Evolutionary conservation across 208 protist genomes (phyloP).

Genomic region (Wallacemonas sp.): DNA sequence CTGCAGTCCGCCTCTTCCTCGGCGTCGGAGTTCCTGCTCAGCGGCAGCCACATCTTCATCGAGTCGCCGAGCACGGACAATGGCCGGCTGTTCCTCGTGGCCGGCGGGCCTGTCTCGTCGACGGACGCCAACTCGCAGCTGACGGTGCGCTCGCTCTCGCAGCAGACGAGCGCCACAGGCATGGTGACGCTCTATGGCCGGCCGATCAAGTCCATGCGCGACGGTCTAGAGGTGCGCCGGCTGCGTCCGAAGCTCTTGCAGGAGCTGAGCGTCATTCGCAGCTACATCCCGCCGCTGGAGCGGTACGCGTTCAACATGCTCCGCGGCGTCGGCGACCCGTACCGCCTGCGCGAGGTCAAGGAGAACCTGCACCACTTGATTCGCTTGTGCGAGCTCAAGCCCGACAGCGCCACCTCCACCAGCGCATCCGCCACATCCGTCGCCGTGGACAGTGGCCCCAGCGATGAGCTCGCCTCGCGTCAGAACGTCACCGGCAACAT

Average conservation of each 20-base stretch:
- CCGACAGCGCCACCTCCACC: neutral
- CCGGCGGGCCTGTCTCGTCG: conserved; percentile 26
- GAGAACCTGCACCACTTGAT: conserved; percentile 48
- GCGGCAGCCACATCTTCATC: conserved; percentile 44
- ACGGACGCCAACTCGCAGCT: conserved; percentile 17
- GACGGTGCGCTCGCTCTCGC: conserved; percentile 35
- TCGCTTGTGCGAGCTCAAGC: conserved; percentile 31
- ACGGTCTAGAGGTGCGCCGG: conserved; percentile 44
- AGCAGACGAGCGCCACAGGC: conserved; percentile 18
- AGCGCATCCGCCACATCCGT: neutral
- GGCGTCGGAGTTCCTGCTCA: conserved; percentile 30
- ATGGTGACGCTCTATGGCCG: conserved; percentile 28
- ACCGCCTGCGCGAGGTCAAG: conserved; percentile 32
- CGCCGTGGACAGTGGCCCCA: neutral
- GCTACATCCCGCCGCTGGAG: conserved; percentile 50
- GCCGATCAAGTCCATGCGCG: conserved; percentile 43
- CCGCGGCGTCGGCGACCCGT: conserved; percentile 25
- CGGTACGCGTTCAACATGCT: conserved; percentile 32
- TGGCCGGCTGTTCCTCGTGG: conserved; percentile 45
- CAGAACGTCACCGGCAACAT: conserved; percentile 21
- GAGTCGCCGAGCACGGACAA: conserved; percentile 30
- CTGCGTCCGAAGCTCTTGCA: conserved; percentile 35
- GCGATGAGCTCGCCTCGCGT: neutral
- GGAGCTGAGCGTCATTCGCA: conserved; percentile 49
- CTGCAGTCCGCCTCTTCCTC: conserved; percentile 27